Evolutionary conservation across 1,284 basidiomycete species (phyloP).

Genomic region (Wallemia hederae): DNA sequence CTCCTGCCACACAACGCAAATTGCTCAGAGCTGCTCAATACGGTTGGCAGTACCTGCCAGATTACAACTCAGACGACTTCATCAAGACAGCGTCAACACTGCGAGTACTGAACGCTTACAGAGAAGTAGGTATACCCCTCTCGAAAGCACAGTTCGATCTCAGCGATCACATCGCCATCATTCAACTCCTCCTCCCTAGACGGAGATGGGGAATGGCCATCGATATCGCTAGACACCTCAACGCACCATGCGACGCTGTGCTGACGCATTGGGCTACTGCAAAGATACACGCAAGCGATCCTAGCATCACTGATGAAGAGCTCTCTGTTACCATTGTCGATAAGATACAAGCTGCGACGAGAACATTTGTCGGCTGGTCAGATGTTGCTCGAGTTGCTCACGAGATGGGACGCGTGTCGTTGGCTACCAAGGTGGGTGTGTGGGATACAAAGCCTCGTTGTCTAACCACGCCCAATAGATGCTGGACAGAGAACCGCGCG

Average conservation of each 20-base stretch:
- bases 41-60: conserved; percentile 17
- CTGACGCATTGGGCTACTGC: conserved; percentile 87
- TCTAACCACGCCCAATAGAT: conserved; percentile 23
- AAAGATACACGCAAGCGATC: conserved; percentile 45
- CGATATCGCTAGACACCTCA: conserved; percentile 59
- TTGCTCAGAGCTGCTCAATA: conserved; percentile 39
- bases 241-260: conserved; percentile 54
- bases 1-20: conserved; percentile 57
- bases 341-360: conserved; percentile 44
- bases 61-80: conserved; percentile 29
- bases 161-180: conserved; percentile 50
- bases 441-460: not conserved
- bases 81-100: conserved; percentile 37
- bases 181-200: conserved; percentile 47
- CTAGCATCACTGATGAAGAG: conserved; percentile 27
- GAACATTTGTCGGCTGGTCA: conserved; percentile 48
- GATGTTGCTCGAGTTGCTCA: conserved; percentile 83
- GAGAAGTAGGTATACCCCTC: not conserved
- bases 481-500: conserved; percentile 64
- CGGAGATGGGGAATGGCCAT: conserved; percentile 29
- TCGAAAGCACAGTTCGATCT: conserved; percentile 21
- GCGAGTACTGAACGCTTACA: not conserved
- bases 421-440: conserved; percentile 52
- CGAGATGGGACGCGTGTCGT: conserved; percentile 52
- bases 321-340: conserved; percentile 55